Percentiles rank a stretch among this genome's conserved stretches.
Evolutionary conservation across 2,329 filamentous ascomycete species (phyloP).

Genomic region (Aureobasidium mangrovei): DNA sequence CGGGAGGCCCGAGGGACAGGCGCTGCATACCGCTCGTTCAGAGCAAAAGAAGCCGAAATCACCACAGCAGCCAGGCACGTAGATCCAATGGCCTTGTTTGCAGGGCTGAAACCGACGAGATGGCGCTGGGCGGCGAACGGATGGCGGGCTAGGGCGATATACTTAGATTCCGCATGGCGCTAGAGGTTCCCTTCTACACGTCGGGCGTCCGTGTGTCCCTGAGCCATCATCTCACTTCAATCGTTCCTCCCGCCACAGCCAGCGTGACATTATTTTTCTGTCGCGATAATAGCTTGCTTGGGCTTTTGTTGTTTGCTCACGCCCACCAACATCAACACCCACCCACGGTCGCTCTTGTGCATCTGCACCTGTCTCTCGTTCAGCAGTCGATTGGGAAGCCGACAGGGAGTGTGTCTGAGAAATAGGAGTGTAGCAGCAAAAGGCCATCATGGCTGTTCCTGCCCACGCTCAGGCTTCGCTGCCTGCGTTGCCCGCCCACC

Average conservation of each 20-base stretch:
- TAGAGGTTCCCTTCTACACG: neutral
- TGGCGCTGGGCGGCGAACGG: neutral
- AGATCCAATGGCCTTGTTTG: neutral
- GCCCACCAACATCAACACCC: neutral
- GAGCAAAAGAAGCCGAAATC: neutral
- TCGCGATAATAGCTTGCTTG: neutral
- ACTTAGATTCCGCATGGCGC: too few species aligned
- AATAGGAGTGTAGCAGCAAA: conserved; percentile 28
- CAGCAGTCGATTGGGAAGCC: conserved; percentile 53
- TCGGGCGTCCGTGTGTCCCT: too few species aligned
- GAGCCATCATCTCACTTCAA: neutral
- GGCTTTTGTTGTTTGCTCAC: neutral
- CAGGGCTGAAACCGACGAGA: conserved; percentile 2
- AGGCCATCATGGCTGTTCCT: conserved; percentile 28
- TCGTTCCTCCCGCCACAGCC: neutral
- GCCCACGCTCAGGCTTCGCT: conserved; percentile 76
- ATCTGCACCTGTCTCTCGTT: conserved; percentile 27
- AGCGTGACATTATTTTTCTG: neutral
- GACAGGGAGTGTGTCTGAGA: conserved; percentile 46
- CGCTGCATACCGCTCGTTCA: neutral
- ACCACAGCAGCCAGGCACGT: neutral
- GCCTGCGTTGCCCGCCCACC: conserved; percentile 76
- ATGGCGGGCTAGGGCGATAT: neutral
- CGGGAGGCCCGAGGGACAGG: neutral
- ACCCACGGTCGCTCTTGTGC: neutral